Evolutionary conservation across 495 filamentous ascomycete species (phyloP).

Genomic region (Podospora bellae-mahoneyi): DNA sequence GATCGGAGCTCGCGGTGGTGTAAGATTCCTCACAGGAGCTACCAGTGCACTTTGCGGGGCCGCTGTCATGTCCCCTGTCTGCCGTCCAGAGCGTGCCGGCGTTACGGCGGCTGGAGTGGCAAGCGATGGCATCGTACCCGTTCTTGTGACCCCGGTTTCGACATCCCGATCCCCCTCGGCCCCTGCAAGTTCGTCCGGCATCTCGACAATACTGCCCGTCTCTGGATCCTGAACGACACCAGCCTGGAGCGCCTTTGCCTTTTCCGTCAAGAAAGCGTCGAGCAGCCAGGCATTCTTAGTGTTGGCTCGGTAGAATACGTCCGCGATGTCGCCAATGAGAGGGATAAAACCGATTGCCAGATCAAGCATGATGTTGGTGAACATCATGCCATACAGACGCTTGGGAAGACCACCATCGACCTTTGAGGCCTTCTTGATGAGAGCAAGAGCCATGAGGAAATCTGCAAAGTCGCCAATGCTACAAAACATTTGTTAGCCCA

Average conservation of each 20-base stretch:
- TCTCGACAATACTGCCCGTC: slow-evolving; percentile 6
- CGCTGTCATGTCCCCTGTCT: neutral
- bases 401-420: slow-evolving; percentile 69
- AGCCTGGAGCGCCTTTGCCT: slow-evolving; percentile 45
- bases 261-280: slow-evolving; percentile 65
- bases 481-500: slow-evolving; percentile 6
- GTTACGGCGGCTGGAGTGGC: slow-evolving; percentile 1
- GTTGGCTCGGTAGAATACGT: slow-evolving; percentile 61
- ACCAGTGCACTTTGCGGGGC: neutral
- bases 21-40: slow-evolving; percentile 13
- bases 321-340: slow-evolving; percentile 77
- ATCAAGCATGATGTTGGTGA: slow-evolving; percentile 72
- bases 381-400: slow-evolving; percentile 60
- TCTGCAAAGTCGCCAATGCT: slow-evolving; percentile 78
- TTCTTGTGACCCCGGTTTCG: slow-evolving; percentile 11
- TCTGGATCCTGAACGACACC: slow-evolving; percentile 35
- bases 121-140: neutral
- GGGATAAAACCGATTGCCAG: slow-evolving; percentile 80
- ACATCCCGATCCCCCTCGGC: slow-evolving; percentile 8
- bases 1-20: slow-evolving; percentile 8
- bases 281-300: slow-evolving; percentile 72
- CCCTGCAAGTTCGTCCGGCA: slow-evolving; percentile 7
- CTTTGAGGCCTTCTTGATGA: slow-evolving; percentile 61
- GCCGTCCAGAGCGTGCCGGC: neutral
- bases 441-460: slow-evolving; percentile 61